Evolutionary conservation across 2,329 filamentous ascomycete genomes (phyloP).

Genomic region (Talaromyces sp.): DNA sequence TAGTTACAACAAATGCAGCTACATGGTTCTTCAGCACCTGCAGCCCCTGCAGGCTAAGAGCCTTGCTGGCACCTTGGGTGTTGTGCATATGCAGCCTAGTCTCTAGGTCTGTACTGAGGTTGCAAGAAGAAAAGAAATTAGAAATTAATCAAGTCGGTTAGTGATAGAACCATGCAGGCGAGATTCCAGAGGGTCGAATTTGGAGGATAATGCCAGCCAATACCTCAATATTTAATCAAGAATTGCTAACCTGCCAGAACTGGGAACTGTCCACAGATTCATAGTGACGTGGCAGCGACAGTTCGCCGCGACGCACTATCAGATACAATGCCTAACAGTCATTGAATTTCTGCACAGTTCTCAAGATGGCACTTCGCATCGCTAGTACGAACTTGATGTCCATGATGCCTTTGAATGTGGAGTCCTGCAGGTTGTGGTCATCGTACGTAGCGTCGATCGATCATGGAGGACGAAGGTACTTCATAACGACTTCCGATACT

Average conservation of each 20-base stretch:
- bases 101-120: background rate
- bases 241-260: background rate
- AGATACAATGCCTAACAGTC: background rate
- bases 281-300: background rate
- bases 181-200: background rate
- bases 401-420: no score
- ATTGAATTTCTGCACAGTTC: background rate
- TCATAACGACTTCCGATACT: background rate
- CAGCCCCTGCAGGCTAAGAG: background rate
- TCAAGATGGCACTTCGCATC: background rate
- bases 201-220: background rate
- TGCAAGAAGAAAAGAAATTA: background rate
- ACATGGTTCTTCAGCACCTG: constrained; percentile 5
- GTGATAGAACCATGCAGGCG: background rate
- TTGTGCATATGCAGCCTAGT: constrained; percentile 11
- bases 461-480: background rate
- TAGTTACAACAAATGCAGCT: background rate
- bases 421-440: background rate
- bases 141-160: background rate
- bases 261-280: background rate
- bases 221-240: background rate
- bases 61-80: background rate
- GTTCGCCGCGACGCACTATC: background rate
- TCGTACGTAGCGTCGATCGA: background rate
- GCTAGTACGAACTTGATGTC: no score